These are phyloP conservation scores for Annulohypoxylon moriforme DNA, from an alignment of 495 filamentous ascomycete species.

Conservation along the genomic window DNA sequence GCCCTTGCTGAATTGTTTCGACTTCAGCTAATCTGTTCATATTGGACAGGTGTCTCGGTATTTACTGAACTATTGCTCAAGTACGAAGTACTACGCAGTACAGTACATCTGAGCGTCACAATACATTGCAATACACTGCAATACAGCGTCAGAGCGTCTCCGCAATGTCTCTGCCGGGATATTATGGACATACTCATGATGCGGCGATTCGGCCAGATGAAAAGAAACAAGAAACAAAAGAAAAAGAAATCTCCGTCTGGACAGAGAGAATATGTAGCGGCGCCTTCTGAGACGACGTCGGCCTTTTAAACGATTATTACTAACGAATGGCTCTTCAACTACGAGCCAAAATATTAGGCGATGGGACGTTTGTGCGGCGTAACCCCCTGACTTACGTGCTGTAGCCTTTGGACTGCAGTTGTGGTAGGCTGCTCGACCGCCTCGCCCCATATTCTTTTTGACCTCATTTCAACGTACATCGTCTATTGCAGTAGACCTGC, in stretches of 20 bases:
- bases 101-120: not conserved
- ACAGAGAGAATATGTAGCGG: conserved; percentile 19
- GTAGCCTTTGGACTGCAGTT: conserved; percentile 35
- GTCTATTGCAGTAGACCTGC: conserved; percentile 40
- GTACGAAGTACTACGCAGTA: conserved; percentile 3
- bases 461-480: conserved; percentile 47
- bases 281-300: conserved; percentile 42
- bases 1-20: conserved; percentile 28
- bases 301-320: conserved; percentile 20
- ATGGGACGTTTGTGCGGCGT: conserved; percentile 2
- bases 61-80: not conserved
- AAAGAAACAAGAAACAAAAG: conserved; percentile 17
- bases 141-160: not conserved
- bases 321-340: conserved; percentile 34
- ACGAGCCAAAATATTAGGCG: conserved; percentile 5
- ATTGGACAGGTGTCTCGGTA: not conserved
- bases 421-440: conserved; percentile 36
- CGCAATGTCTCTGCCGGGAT: conserved; percentile 13
- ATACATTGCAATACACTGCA: not conserved
- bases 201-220: not conserved
- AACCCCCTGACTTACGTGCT: conserved; percentile 18
- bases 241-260: conserved; percentile 33
- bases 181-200: conserved; percentile 19
- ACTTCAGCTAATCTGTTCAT: conserved; percentile 16
- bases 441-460: conserved; percentile 34